phyloP scores from a whole-genome alignment of 371 early-diverging fungal genomes.

The Mortierella sp. region DNA sequence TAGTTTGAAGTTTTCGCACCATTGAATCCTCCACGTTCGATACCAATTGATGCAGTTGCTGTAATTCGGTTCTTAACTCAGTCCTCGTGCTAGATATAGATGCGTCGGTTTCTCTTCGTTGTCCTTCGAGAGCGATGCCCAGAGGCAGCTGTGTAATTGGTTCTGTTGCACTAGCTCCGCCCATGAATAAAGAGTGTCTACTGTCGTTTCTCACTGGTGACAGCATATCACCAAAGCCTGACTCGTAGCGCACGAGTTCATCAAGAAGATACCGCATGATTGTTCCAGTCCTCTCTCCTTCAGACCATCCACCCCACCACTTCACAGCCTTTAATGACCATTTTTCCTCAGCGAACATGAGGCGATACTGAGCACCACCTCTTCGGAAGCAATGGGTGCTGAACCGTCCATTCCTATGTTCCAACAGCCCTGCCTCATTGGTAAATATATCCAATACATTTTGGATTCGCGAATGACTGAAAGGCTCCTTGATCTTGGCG shows the following conservation, averaged over 20 bases:
- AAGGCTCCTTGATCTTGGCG: neutral
- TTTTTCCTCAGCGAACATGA: slow-evolving; percentile 18
- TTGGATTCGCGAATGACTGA: neutral
- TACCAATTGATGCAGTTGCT: too few species aligned
- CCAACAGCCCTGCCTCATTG: neutral
- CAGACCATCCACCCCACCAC: slow-evolving; percentile 28
- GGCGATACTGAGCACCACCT: slow-evolving; percentile 26
- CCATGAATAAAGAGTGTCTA: slow-evolving; percentile 7
- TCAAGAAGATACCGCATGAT: slow-evolving; percentile 24
- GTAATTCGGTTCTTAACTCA: too few species aligned
- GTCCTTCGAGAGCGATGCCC: too few species aligned
- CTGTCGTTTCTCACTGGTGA: slow-evolving; percentile 7
- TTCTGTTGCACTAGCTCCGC: neutral
- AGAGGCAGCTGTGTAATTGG: too few species aligned
- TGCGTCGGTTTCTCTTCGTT: too few species aligned
- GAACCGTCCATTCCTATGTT: neutral
- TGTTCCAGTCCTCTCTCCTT: slow-evolving; percentile 8
- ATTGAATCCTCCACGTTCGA: too few species aligned
- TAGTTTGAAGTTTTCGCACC: too few species aligned
- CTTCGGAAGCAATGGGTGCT: slow-evolving; percentile 25
- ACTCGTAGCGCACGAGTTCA: slow-evolving; percentile 3
- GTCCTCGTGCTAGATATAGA: too few species aligned
- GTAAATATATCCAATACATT: neutral
- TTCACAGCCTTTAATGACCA: slow-evolving; percentile 21
- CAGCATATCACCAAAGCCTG: slow-evolving; percentile 16